Conservation (phyloP, 2,329 filamentous ascomycete genomes). For the Talaromyces marneffei region DNA sequence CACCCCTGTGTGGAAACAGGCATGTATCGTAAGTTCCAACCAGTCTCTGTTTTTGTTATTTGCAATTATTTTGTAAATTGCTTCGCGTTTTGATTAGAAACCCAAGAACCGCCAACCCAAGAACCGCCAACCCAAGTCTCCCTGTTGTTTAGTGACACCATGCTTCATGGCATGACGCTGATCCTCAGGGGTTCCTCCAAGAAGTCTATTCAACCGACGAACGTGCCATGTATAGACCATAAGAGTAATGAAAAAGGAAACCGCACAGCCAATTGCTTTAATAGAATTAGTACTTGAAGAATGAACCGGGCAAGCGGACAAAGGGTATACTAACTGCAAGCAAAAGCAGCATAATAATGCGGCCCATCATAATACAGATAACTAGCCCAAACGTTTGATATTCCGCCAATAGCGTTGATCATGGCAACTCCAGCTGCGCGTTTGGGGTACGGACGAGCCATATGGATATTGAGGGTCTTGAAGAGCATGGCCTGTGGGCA, state of each 20-base stretch:
- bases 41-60: background rate
- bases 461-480: slow-evolving; percentile 32
- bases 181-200: background rate
- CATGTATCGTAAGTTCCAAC: background rate
- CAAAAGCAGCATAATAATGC: slow-evolving; percentile 10
- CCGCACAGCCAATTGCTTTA: too few relatives aligned
- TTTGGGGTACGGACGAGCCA: slow-evolving; percentile 35
- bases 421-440: slow-evolving; percentile 34
- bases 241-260: too few relatives aligned
- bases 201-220: background rate
- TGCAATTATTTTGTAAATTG: background rate
- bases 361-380: slow-evolving; percentile 4
- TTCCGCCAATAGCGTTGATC: slow-evolving; percentile 30
- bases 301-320: too few relatives aligned
- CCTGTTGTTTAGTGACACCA: background rate
- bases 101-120: slow-evolving; percentile 1
- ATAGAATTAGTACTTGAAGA: too few relatives aligned
- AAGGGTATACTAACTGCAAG: too few relatives aligned
- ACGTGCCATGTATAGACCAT: too few relatives aligned
- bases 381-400: slow-evolving; percentile 11
- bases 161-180: background rate
- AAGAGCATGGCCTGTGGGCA: slow-evolving; percentile 32
- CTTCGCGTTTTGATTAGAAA: background rate
- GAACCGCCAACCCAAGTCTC: background rate
- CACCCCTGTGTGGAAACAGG: background rate